phyloP scores from a whole-genome alignment of 148 eudicot species.

The Pouteria glomerata region DNA sequence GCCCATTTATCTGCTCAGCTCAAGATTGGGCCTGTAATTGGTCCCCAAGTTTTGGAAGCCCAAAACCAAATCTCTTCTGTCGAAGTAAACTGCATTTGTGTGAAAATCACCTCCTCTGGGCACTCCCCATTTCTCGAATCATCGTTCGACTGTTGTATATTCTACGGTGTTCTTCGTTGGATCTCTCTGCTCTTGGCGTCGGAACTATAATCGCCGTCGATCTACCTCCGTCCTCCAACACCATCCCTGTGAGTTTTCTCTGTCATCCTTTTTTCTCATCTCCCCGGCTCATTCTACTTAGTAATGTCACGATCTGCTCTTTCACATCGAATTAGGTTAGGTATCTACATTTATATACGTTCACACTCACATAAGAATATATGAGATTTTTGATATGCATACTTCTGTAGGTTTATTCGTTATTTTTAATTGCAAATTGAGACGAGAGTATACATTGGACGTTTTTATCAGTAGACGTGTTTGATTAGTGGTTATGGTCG shows the following conservation, averaged over 20 bases:
- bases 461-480: neutral
- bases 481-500: neutral
- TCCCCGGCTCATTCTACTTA: neutral
- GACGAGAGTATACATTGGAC: neutral
- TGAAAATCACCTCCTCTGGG: neutral
- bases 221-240: neutral
- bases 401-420: neutral
- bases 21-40: no score
- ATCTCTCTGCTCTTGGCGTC: neutral
- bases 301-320: neutral
- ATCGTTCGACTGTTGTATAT: neutral
- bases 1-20: no score
- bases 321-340: neutral
- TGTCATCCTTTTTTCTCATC: neutral
- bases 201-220: neutral
- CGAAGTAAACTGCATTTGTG: no score
- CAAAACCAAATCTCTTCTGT: no score
- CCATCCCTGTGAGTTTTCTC: neutral
- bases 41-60: no score
- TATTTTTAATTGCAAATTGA: neutral
- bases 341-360: neutral
- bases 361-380: neutral
- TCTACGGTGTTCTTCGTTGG: neutral
- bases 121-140: slow-evolving; percentile 1
- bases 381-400: neutral